Conservation (phyloP, 371 early-diverging fungal species). For the Actinomortierella ambigua region DNA sequence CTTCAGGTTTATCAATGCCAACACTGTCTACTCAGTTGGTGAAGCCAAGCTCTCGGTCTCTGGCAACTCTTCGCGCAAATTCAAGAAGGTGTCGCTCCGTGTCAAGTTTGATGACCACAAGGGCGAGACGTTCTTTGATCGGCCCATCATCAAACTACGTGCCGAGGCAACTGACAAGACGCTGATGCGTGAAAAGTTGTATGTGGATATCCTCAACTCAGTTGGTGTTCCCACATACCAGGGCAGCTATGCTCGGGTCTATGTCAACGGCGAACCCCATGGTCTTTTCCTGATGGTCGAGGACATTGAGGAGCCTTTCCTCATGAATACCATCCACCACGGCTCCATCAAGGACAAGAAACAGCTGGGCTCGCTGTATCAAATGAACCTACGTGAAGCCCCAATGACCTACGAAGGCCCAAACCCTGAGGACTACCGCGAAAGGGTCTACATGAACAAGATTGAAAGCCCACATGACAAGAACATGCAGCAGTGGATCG, state of each 20-base stretch:
- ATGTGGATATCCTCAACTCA: constrained; percentile 41
- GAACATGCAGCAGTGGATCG: constrained; percentile 6
- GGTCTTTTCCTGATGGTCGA: constrained; percentile 51
- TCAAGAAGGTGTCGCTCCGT: constrained; percentile 47
- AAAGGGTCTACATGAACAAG: constrained; percentile 3
- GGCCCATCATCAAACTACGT: constrained; percentile 37
- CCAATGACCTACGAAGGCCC: constrained; percentile 7
- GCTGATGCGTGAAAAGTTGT: constrained; percentile 50
- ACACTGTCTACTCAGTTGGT: constrained; percentile 9
- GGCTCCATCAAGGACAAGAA: constrained; percentile 7
- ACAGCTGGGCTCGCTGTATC: constrained; percentile 10
- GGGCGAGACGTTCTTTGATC: constrained; percentile 6
- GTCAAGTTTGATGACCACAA: constrained; percentile 29
- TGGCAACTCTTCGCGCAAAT: constrained; percentile 47
- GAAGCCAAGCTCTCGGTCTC: constrained; percentile 40
- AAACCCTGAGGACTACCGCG: not conserved
- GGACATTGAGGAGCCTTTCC: constrained; percentile 5
- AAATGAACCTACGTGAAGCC: constrained; percentile 8
- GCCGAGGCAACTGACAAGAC: constrained; percentile 44
- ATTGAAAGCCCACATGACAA: constrained; percentile 4
- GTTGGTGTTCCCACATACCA: constrained; percentile 41
- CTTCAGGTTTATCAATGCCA: constrained; percentile 13
- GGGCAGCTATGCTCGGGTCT: constrained; percentile 48
- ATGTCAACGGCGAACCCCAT: constrained; percentile 47
- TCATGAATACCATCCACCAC: constrained; percentile 11